phyloP scores from a whole-genome alignment of 306 rosid genomes.

The Fragaria iinumae region DNA sequence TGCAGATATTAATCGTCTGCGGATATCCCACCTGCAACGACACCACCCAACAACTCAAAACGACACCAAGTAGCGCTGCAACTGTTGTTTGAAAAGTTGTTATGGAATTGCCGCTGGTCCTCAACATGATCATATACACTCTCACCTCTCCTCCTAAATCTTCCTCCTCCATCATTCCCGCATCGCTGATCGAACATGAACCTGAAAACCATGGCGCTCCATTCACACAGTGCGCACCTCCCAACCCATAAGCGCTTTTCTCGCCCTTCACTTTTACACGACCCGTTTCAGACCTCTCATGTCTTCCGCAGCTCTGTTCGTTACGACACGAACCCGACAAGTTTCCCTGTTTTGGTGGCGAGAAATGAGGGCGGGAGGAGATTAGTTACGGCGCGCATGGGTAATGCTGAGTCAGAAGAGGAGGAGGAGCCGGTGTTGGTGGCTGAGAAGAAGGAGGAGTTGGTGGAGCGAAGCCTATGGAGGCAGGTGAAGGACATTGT shows the following conservation, averaged over 20 bases:
- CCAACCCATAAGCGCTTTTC: slow-evolving; percentile 4
- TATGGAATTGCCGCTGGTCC: slow-evolving; percentile 6
- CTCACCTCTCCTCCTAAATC: not conserved
- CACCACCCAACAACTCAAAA: not conserved
- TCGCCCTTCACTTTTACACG: not conserved
- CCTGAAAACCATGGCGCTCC: slow-evolving; percentile 24
- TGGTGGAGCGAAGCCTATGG: slow-evolving; percentile 26
- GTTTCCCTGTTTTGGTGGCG: not conserved
- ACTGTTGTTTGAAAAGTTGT: slow-evolving; percentile 2
- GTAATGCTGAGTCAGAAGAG: not conserved
- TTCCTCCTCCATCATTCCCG: not conserved
- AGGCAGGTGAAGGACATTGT: slow-evolving; percentile 31
- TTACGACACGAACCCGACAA: not conserved
- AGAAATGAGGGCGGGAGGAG: not conserved
- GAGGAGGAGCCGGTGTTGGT: slow-evolving; percentile 6
- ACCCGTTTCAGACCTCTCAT: not conserved
- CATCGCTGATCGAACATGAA: slow-evolving; percentile 16
- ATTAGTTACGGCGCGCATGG: slow-evolving; percentile 13
- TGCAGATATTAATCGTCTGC: not conserved
- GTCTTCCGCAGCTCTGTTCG: slow-evolving; percentile 1
- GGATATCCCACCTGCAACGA: not conserved
- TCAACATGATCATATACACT: not conserved
- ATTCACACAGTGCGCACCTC: slow-evolving; percentile 9
- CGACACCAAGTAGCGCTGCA: not conserved
- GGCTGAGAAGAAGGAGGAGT: slow-evolving; percentile 19